Evolutionary conservation across 331 rosid genomes (phyloP).

Genomic region (Dryas integrifolia): DNA sequence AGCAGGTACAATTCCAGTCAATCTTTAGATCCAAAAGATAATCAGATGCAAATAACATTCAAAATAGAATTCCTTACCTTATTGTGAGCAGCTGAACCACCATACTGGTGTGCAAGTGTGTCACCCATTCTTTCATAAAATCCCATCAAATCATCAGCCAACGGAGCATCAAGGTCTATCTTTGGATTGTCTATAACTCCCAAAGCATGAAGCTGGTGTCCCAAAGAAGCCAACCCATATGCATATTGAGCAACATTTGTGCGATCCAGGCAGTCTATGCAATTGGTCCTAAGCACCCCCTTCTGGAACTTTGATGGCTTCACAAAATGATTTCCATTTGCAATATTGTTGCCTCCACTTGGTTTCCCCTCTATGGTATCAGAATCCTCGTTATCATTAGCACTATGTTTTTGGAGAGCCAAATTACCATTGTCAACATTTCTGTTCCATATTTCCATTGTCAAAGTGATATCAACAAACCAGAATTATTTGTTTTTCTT

Average conservation of each 20-base stretch:
- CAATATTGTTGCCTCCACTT: slow-evolving; percentile 21
- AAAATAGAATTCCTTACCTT: slow-evolving; percentile 29
- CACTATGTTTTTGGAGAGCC: slow-evolving; percentile 23
- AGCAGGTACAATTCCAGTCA: not conserved
- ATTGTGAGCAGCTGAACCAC: slow-evolving; percentile 60
- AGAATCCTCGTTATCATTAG: slow-evolving; percentile 24
- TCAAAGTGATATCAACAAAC: slow-evolving; percentile 1
- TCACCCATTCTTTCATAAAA: slow-evolving; percentile 60
- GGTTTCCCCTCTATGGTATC: slow-evolving; percentile 17
- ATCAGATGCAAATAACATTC: not conserved
- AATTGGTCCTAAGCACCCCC: slow-evolving; percentile 53
- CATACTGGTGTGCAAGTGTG: slow-evolving; percentile 54
- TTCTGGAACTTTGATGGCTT: slow-evolving; percentile 35
- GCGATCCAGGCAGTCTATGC: slow-evolving; percentile 57
- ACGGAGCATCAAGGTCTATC: slow-evolving; percentile 39
- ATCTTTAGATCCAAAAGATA: not conserved
- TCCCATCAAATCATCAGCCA: slow-evolving; percentile 51
- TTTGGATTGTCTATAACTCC: slow-evolving; percentile 37
- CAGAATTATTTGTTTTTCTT: not conserved
- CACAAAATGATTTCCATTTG: slow-evolving; percentile 31
- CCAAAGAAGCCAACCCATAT: slow-evolving; percentile 52
- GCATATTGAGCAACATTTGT: slow-evolving; percentile 60
- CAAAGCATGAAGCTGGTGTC: slow-evolving; percentile 48
- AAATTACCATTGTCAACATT: slow-evolving; percentile 22
- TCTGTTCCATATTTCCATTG: slow-evolving; percentile 29